Evolutionary conservation across 2,329 filamentous ascomycete genomes (phyloP).

Genomic region (Harringtonia lauricola): DNA sequence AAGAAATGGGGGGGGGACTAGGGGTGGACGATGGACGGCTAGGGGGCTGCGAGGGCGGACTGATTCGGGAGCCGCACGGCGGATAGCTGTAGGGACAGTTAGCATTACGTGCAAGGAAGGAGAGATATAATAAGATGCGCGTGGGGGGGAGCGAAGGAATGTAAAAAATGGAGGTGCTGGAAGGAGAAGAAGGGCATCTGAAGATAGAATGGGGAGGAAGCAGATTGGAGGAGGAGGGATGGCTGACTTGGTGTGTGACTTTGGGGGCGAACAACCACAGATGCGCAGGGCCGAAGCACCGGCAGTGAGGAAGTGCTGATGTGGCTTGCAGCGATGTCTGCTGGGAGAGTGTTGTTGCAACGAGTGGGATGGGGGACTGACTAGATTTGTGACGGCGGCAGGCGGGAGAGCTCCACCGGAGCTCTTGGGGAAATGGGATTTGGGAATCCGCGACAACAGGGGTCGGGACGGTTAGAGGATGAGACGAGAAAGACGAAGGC

Average conservation of each 20-base stretch:
- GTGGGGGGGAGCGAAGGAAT: not conserved
- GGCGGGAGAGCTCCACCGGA: slow-evolving; percentile 1
- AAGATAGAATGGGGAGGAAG: not conserved
- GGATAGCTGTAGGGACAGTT: not conserved
- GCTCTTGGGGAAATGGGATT: not conserved
- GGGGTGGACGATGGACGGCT: not conserved
- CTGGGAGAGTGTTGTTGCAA: no score
- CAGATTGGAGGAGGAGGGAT: no score
- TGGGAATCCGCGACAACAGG: slow-evolving; percentile 6
- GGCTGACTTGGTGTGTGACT: no score
- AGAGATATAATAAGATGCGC: no score
- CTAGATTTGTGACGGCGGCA: not conserved
- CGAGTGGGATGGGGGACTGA: no score
- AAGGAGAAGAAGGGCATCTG: not conserved
- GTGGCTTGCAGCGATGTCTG: not conserved
- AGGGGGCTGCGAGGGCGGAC: not conserved
- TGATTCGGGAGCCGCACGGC: not conserved
- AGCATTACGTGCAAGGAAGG: not conserved
- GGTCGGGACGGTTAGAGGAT: slow-evolving; percentile 2
- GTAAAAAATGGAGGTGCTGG: no score
- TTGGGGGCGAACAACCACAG: no score
- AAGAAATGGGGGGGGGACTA: not conserved
- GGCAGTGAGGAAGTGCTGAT: slow-evolving; percentile 1
- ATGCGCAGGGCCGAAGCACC: no score
- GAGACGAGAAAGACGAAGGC: not conserved